Percentiles rank a stretch among this genome's conserved stretches.
Evolutionary conservation across 495 filamentous ascomycete genomes (phyloP).

Genomic region (Cercophora sp.): DNA sequence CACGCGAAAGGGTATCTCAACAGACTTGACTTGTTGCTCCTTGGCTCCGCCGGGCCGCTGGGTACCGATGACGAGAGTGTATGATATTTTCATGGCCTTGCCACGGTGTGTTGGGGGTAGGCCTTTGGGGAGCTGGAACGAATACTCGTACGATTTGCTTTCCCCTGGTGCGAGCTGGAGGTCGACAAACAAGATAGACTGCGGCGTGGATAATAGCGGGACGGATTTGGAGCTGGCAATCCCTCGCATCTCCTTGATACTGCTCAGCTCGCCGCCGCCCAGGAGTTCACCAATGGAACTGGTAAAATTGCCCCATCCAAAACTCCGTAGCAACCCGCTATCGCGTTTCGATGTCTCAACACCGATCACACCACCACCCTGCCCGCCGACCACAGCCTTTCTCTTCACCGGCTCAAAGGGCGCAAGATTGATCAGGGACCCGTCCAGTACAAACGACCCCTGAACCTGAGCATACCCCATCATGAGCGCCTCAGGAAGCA

Average conservation of each 20-base stretch:
- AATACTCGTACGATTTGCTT: constrained; percentile 79
- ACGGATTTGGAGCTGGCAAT: constrained; percentile 74
- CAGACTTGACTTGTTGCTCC: constrained; percentile 82
- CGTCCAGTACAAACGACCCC: constrained; percentile 87
- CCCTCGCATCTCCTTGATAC: constrained; percentile 88
- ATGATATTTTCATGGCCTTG: constrained; percentile 89
- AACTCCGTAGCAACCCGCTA: constrained; percentile 74
- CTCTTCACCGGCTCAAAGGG: constrained; percentile 94
- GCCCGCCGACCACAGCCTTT: constrained; percentile 84
- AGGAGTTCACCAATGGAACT: constrained; percentile 84
- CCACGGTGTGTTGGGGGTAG: constrained; percentile 88
- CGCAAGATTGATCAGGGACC: constrained; percentile 81
- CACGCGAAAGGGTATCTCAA: constrained; percentile 92
- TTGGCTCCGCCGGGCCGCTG: constrained; percentile 73
- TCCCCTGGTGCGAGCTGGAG: constrained; percentile 83
- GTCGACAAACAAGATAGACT: constrained; percentile 95
- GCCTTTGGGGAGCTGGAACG: constrained; percentile 78
- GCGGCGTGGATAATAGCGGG: constrained; percentile 88
- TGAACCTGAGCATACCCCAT: constrained; percentile 98
- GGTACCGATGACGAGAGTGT: constrained; percentile 88
- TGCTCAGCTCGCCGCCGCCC: constrained; percentile 80
- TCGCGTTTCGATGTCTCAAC: constrained; percentile 71
- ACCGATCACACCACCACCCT: constrained; percentile 78
- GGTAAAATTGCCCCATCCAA: constrained; percentile 86
- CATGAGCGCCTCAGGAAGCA: constrained; percentile 70